Evolutionary conservation across 495 filamentous ascomycete species (phyloP).

Genomic region (Rusavskia elegans): DNA sequence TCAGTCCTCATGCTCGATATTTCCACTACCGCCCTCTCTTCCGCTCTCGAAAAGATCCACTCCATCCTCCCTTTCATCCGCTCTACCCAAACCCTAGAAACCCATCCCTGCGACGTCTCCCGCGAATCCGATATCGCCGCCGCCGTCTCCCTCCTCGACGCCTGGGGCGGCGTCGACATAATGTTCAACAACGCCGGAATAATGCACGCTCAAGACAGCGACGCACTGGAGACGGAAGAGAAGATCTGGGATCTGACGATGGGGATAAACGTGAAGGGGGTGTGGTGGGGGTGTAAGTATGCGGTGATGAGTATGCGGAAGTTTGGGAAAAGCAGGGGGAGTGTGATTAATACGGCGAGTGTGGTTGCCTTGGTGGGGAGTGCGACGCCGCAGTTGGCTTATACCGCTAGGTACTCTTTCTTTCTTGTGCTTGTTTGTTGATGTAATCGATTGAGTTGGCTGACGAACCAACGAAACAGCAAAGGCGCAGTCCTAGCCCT

Average conservation of each 20-base stretch:
- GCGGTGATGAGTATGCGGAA: conserved; percentile 69
- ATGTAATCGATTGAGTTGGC: neutral
- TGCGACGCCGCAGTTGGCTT: conserved; percentile 89
- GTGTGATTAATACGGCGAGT: conserved; percentile 89
- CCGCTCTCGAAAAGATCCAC: conserved; percentile 52
- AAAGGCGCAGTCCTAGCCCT: conserved; percentile 88
- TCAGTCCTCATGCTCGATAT: conserved; percentile 78
- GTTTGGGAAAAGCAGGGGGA: conserved; percentile 59
- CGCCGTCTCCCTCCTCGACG: conserved; percentile 53
- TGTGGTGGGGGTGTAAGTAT: conserved; percentile 94
- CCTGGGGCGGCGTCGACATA: conserved; percentile 84
- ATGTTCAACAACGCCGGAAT: conserved; percentile 99
- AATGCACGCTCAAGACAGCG: conserved; percentile 82
- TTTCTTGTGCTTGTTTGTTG: neutral
- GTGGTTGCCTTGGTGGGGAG: conserved; percentile 85
- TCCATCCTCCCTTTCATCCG: conserved; percentile 46
- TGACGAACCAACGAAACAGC: conserved; percentile 18
- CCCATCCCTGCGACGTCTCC: conserved; percentile 43
- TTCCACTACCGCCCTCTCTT: conserved; percentile 53
- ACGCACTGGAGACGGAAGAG: conserved; percentile 65
- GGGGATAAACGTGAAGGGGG: conserved; percentile 93
- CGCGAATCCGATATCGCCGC: conserved; percentile 62
- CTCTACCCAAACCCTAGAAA: conserved; percentile 41
- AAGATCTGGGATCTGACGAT: conserved; percentile 92
- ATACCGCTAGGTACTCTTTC: conserved; percentile 44